These are phyloP conservation scores for Voacanga thouarsii DNA, from an alignment of 257 asterid species.

Conservation along the genomic window DNA sequence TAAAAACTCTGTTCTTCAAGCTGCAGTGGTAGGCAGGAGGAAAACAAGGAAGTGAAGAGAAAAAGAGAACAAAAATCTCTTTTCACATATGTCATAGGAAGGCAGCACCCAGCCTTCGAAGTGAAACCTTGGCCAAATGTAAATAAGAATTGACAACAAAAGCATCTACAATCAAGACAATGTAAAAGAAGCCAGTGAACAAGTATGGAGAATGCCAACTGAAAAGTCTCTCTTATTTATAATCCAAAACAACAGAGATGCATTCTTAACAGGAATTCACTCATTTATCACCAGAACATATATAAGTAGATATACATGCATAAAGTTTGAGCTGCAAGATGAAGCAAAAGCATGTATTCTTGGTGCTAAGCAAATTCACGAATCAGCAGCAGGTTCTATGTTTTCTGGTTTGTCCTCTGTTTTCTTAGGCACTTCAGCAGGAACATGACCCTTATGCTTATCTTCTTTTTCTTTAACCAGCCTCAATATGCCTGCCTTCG, in stretches of 20 bases:
- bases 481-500: slow-evolving; percentile 47
- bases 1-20: too few relatives aligned
- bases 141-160: too few relatives aligned
- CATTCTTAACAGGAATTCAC: not conserved
- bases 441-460: slow-evolving; percentile 31
- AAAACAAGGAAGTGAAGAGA: not conserved
- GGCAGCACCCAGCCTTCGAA: not conserved
- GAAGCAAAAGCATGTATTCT: not conserved
- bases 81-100: not conserved
- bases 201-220: not conserved
- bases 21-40: not conserved
- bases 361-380: not conserved
- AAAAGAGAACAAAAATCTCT: not conserved
- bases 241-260: not conserved
- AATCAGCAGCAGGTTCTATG: not conserved
- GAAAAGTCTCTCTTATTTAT: not conserved
- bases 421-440: slow-evolving; percentile 26
- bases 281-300: not conserved
- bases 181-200: not conserved
- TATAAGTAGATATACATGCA: not conserved
- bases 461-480: slow-evolving; percentile 50
- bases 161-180: not conserved
- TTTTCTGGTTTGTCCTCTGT: slow-evolving; percentile 24
- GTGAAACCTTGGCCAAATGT: not conserved
- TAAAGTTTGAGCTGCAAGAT: not conserved